phyloP scores from a whole-genome alignment of 352 stramenopile species.

The Blastocystis sp. region DNA sequence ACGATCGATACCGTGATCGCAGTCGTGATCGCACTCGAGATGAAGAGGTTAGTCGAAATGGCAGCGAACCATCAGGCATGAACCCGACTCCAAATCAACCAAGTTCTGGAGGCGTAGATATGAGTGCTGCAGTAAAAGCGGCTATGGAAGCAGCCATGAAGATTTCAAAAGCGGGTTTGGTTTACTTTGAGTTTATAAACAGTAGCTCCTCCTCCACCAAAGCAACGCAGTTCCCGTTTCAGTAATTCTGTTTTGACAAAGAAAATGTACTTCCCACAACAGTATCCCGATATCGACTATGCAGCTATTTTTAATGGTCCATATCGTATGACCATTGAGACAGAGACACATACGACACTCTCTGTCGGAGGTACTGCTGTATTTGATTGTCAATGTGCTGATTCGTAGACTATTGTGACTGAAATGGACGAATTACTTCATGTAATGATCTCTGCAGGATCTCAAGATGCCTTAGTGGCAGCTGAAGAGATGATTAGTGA shows the following conservation, averaged over 20 bases:
- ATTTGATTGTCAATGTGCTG: background rate
- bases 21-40: background rate
- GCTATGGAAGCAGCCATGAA: slow-evolving; percentile 40
- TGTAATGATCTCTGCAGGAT: slow-evolving; percentile 23
- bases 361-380: slow-evolving; percentile 22
- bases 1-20: slow-evolving; percentile 8
- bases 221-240: slow-evolving; percentile 20
- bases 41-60: background rate
- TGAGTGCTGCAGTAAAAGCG: slow-evolving; percentile 36
- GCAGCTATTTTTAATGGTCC: slow-evolving; percentile 22
- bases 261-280: slow-evolving; percentile 48
- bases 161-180: slow-evolving; percentile 32
- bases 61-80: background rate
- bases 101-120: background rate
- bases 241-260: slow-evolving; percentile 49
- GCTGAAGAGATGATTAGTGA: slow-evolving; percentile 14
- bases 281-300: slow-evolving; percentile 55
- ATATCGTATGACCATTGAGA: slow-evolving; percentile 13
- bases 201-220: background rate
- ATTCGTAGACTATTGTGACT: slow-evolving; percentile 26
- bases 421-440: slow-evolving; percentile 42
- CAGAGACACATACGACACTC: slow-evolving; percentile 40
- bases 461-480: background rate
- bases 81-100: background rate
- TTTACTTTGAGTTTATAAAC: background rate